phyloP scores from a whole-genome alignment of 2,329 filamentous ascomycete species.

The Didymella lethalis region DNA sequence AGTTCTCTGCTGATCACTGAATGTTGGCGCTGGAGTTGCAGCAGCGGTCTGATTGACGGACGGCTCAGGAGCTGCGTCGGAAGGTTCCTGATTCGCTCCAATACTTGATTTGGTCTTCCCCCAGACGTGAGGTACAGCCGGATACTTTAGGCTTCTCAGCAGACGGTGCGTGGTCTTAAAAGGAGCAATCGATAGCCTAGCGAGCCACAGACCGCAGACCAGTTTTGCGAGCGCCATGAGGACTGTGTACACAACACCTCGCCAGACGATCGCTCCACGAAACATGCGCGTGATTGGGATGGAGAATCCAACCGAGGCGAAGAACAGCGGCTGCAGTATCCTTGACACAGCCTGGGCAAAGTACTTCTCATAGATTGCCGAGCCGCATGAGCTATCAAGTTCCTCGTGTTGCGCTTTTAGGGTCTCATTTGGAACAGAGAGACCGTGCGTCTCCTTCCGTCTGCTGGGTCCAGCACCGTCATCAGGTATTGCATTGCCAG shows the following conservation, averaged over 20 bases:
- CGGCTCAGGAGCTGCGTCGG: conserved; percentile 2
- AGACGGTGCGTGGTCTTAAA: conserved; percentile 15
- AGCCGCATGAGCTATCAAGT: conserved; percentile 26
- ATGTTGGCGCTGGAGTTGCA: conserved; percentile 3
- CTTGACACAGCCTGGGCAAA: conserved; percentile 56
- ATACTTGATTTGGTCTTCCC: conserved; percentile 22
- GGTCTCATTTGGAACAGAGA: neutral
- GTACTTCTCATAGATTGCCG: conserved; percentile 56
- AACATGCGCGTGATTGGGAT: conserved; percentile 79
- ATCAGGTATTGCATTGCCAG: neutral
- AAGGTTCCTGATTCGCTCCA: neutral
- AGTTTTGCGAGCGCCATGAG: conserved; percentile 69
- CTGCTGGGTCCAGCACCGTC: neutral
- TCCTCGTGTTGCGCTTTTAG: neutral
- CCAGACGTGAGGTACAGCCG: conserved; percentile 36
- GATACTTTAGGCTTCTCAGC: conserved; percentile 28
- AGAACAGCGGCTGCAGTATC: conserved; percentile 76
- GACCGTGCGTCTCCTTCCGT: neutral
- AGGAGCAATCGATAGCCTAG: conserved; percentile 45
- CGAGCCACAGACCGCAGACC: conserved; percentile 52
- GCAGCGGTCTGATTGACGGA: neutral
- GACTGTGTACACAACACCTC: conserved; percentile 73
- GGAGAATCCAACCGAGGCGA: conserved; percentile 78
- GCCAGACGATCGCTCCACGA: conserved; percentile 69
- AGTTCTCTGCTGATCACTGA: conserved; percentile 22